Evolutionary conservation across 106 monocot genomes (phyloP).

Genomic region (Dendrobium chrysotoxum): DNA sequence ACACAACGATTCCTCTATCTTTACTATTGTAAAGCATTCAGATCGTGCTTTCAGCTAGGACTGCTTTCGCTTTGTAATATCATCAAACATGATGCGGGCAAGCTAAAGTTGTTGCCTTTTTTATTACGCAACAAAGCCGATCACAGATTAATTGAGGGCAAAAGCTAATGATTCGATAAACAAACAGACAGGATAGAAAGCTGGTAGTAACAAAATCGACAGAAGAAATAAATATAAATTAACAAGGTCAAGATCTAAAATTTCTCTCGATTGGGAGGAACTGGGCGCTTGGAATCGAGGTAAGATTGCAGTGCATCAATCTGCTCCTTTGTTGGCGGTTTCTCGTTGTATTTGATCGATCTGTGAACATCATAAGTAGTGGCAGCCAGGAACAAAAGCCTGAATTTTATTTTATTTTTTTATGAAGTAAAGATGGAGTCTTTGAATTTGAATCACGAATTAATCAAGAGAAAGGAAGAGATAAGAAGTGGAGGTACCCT

Average conservation of each 20-base stretch:
- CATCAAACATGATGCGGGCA: not conserved
- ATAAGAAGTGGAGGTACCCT: slow-evolving; percentile 14
- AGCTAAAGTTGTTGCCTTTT: not conserved
- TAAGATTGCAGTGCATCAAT: slow-evolving; percentile 42
- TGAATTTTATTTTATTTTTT: not conserved
- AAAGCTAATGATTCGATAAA: not conserved
- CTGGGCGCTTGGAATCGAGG: slow-evolving; percentile 38
- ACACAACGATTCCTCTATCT: too few species aligned
- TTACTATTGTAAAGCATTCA: too few species aligned
- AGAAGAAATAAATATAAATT: not conserved
- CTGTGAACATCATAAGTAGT: slow-evolving; percentile 71
- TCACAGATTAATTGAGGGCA: not conserved
- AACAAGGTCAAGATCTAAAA: not conserved
- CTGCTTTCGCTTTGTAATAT: not conserved
- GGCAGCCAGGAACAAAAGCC: slow-evolving; percentile 45
- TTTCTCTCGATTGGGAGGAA: slow-evolving; percentile 4
- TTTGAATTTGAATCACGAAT: not conserved
- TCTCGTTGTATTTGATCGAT: slow-evolving; percentile 59
- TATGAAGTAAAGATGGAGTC: not conserved
- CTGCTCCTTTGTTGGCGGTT: slow-evolving; percentile 54
- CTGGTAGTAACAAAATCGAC: not conserved
- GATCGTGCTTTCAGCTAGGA: too few species aligned
- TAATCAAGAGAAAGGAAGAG: not conserved
- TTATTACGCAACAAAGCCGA: not conserved
- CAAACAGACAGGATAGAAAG: not conserved